Percentiles rank a stretch among this genome's conserved stretches.
Evolutionary conservation across 345 rosid species (phyloP).

Genomic region (Pseudoturritis turrita): DNA sequence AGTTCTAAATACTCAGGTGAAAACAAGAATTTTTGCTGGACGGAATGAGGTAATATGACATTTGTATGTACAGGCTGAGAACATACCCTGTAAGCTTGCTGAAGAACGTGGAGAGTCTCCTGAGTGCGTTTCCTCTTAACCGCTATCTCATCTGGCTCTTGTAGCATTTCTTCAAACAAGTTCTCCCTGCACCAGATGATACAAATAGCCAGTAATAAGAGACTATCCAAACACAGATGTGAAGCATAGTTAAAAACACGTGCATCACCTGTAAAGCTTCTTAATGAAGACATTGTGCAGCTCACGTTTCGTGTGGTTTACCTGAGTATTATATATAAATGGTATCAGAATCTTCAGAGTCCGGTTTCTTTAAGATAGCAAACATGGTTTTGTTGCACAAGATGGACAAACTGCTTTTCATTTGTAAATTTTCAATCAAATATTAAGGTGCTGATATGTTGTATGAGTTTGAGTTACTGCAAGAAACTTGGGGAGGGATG

Average conservation of each 20-base stretch:
- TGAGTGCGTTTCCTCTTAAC: constrained; percentile 76
- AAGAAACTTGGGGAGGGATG: not conserved
- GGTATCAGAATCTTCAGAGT: constrained; percentile 16
- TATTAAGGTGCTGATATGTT: not conserved
- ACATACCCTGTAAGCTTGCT: constrained; percentile 88
- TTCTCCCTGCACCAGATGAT: constrained; percentile 60
- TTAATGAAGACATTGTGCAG: constrained; percentile 88
- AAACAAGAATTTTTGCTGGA: not conserved
- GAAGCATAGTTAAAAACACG: not conserved
- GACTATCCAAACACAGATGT: constrained; percentile 1
- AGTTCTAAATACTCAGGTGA: not conserved
- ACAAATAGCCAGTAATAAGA: not conserved
- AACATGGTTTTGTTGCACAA: not conserved
- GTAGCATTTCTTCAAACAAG: constrained; percentile 97
- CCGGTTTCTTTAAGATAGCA: not conserved
- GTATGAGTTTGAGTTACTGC: not conserved
- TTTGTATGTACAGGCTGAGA: not conserved
- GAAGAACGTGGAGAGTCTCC: constrained; percentile 81
- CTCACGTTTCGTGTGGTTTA: constrained; percentile 93
- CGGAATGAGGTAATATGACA: not conserved
- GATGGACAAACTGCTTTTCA: not conserved
- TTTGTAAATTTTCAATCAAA: not conserved
- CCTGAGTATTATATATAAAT: constrained; percentile 42
- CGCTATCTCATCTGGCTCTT: constrained; percentile 94
- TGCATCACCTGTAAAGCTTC: constrained; percentile 86